Evolutionary conservation across 1,139 yeast genomes (phyloP).

Genomic region (Lizanozyma gosingica): DNA sequence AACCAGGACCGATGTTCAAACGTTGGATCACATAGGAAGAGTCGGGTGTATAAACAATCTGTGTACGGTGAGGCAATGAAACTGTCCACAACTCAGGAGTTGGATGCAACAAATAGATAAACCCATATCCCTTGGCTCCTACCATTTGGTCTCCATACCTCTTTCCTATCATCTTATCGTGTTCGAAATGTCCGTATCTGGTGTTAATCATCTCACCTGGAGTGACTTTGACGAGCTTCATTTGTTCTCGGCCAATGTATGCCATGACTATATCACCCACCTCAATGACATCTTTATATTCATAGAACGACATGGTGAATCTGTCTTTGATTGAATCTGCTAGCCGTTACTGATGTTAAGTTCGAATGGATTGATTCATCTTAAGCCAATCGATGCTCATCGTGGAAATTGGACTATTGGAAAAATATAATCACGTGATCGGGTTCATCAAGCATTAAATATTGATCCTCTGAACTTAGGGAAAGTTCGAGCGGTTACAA

Average conservation of each 20-base stretch:
- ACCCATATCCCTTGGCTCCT: constrained; percentile 73
- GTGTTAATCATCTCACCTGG: constrained; percentile 63
- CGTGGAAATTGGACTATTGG: too few species aligned
- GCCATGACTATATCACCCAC: constrained; percentile 84
- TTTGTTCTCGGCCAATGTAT: constrained; percentile 71
- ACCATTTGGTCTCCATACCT: constrained; percentile 82
- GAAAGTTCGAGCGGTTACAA: too few species aligned
- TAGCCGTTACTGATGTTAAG: too few species aligned
- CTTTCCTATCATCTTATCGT: constrained; percentile 71
- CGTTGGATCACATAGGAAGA: constrained; percentile 85
- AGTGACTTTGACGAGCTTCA: constrained; percentile 64
- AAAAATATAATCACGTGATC: too few species aligned
- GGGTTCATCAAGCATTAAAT: too few species aligned
- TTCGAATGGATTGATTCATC: too few species aligned
- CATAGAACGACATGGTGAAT: constrained; percentile 31
- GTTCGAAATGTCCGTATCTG: constrained; percentile 82
- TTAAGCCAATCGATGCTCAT: too few species aligned
- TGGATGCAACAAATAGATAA: constrained; percentile 80
- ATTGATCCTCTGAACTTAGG: too few species aligned
- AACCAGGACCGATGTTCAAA: constrained; percentile 62
- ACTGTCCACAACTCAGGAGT: constrained; percentile 95
- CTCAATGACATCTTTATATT: constrained; percentile 51
- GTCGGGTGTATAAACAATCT: constrained; percentile 94
- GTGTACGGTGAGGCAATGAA: constrained; percentile 94
- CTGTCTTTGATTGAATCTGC: too few species aligned